Conservation (phyloP, 1,284 basidiomycete species). For the Rugosomyces carneus region DNA sequence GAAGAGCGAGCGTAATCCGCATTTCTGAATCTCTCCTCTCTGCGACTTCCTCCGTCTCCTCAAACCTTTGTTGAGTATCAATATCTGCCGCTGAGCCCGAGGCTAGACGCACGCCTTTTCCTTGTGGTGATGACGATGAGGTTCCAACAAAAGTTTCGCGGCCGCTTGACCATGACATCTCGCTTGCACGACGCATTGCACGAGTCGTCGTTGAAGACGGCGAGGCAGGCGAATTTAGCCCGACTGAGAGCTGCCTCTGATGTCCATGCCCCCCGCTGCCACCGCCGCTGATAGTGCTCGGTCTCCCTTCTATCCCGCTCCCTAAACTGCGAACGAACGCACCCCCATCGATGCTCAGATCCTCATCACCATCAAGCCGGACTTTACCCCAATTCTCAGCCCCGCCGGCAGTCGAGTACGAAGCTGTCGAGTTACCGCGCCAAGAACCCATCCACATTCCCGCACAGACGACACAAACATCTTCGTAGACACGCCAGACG, state of each 20-base stretch:
- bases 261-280: conserved; percentile 11
- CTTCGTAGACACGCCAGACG: conserved; percentile 74
- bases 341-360: conserved; percentile 32
- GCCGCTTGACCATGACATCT: conserved; percentile 36
- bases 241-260: conserved; percentile 1
- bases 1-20: conserved; percentile 57
- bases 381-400: conserved; percentile 48
- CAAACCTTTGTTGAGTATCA: conserved; percentile 11
- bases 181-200: conserved; percentile 33
- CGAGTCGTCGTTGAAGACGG: conserved; percentile 20
- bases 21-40: conserved; percentile 40
- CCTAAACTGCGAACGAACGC: conserved; percentile 52
- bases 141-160: conserved; percentile 22
- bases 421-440: conserved; percentile 42
- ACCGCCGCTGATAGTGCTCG: conserved; percentile 20
- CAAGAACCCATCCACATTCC: conserved; percentile 68
- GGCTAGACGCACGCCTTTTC: conserved; percentile 23
- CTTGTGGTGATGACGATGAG: conserved; percentile 14
- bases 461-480: conserved; percentile 73
- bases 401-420: conserved; percentile 41
- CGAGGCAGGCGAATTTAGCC: conserved; percentile 5
- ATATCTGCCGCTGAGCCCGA: conserved; percentile 18
- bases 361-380: conserved; percentile 58
- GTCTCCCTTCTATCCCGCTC: conserved; percentile 64
- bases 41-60: conserved; percentile 21